Evolutionary conservation across 2,329 filamentous ascomycete species (phyloP).

Genomic region (Epichloe brachyelytri): DNA sequence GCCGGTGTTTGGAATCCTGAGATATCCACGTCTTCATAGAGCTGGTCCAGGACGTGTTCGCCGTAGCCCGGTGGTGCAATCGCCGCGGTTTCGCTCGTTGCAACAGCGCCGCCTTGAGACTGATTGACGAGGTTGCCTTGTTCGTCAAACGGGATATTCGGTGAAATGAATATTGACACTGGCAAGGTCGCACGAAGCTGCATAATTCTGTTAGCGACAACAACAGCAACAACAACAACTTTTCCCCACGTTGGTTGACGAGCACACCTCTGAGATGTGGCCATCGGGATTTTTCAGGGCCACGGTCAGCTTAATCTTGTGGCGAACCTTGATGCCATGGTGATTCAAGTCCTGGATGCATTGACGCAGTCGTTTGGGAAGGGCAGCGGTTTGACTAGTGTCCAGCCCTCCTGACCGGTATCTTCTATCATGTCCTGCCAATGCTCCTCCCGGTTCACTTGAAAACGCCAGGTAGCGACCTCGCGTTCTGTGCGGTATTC

Average conservation of each 20-base stretch:
- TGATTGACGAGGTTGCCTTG: slow-evolving; percentile 65
- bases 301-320: slow-evolving; percentile 85
- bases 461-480: slow-evolving; percentile 46
- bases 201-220: background rate
- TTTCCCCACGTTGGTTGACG: background rate
- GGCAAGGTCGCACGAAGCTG: slow-evolving; percentile 80
- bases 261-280: slow-evolving; percentile 70
- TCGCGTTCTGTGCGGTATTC: slow-evolving; percentile 52
- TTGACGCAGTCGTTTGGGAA: slow-evolving; percentile 69
- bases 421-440: slow-evolving; percentile 59
- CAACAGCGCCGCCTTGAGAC: slow-evolving; percentile 34
- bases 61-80: slow-evolving; percentile 88
- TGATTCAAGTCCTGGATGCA: slow-evolving; percentile 86
- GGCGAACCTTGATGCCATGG: slow-evolving; percentile 79
- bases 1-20: slow-evolving; percentile 70
- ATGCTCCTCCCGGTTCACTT: slow-evolving; percentile 44
- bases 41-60: slow-evolving; percentile 74
- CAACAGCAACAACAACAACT: background rate
- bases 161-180: slow-evolving; percentile 88
- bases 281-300: slow-evolving; percentile 91
- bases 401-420: slow-evolving; percentile 52
- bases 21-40: slow-evolving; percentile 78
- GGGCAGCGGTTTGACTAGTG: slow-evolving; percentile 48
- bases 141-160: slow-evolving; percentile 79
- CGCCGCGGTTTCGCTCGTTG: slow-evolving; percentile 41